A percentile compares a stretch with the other conserved stretches of the same genome.
Conservation (phyloP, 2,329 filamentous ascomycete genomes). For the Emmonsiellopsis sp. region DNA sequence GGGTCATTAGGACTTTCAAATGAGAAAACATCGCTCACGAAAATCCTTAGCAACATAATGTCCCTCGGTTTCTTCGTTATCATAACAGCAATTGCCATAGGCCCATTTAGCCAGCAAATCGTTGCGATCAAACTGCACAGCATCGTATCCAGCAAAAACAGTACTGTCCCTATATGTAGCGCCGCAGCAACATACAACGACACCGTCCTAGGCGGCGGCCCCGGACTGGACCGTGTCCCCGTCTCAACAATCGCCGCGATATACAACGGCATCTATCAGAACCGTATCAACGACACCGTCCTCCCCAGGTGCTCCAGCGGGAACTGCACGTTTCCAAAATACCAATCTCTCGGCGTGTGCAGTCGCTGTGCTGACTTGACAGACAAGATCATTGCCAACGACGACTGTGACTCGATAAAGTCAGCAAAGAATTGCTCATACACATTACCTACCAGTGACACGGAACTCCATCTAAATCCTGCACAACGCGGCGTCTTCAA, state of each 20-base stretch:
- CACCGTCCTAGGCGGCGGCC: constrained; percentile 6
- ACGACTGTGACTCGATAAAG: background rate
- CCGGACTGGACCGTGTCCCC: constrained; percentile 15
- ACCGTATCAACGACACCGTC: background rate
- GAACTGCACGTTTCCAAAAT: background rate
- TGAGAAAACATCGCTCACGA: background rate
- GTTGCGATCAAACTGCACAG: constrained; percentile 12
- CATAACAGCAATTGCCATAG: constrained; percentile 17
- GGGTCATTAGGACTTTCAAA: background rate
- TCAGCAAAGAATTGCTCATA: background rate
- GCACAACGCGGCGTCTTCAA: background rate
- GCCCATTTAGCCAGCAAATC: constrained; percentile 24
- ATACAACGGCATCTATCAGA: constrained; percentile 19
- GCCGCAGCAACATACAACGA: constrained; percentile 9
- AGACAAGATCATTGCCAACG: background rate
- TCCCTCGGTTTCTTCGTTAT: constrained; percentile 21
- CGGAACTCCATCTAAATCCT: background rate
- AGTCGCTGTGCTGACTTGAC: background rate
- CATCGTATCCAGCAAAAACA: background rate
- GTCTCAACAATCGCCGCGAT: constrained; percentile 19
- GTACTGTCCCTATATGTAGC: constrained; percentile 10
- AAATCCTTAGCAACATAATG: constrained; percentile 14
- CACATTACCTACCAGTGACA: background rate
- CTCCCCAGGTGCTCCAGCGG: background rate
- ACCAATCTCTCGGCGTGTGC: background rate